Evolutionary conservation across 2,329 filamentous ascomycete species (phyloP).

Genomic region (Penicillium griseofulvum): DNA sequence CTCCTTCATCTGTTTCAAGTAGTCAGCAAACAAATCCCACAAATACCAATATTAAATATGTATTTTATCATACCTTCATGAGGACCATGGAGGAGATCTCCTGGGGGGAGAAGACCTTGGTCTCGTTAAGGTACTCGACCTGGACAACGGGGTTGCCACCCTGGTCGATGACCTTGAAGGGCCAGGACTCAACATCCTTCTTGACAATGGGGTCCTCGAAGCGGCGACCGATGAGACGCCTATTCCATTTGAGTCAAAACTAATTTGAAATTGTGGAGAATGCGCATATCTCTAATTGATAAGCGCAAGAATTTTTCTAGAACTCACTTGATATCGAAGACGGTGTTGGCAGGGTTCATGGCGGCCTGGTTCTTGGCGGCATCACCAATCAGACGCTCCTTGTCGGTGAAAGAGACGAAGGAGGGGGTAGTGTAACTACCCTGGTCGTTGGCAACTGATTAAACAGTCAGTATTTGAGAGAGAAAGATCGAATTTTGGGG

Average conservation of each 20-base stretch:
- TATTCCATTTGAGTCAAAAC: constrained; percentile 38
- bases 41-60: neutral
- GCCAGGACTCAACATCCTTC: constrained; percentile 99
- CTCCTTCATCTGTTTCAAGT: constrained; percentile 83
- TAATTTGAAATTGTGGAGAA: neutral
- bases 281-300: neutral
- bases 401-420: constrained; percentile 97
- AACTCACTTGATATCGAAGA: constrained; percentile 97
- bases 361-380: constrained; percentile 99
- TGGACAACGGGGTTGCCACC: constrained; percentile 85
- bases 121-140: constrained; percentile 93
- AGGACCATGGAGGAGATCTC: constrained; percentile 99
- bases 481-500: neutral
- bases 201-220: constrained; percentile 95
- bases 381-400: constrained; percentile 99
- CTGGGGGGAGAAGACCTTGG: constrained; percentile 94
- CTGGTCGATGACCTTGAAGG: constrained; percentile 95
- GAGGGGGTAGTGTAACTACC: constrained; percentile 98
- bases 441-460: constrained; percentile 92
- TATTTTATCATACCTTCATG: constrained; percentile 68
- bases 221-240: constrained; percentile 95
- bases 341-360: constrained; percentile 97
- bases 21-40: constrained; percentile 19
- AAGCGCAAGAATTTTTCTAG: neutral
- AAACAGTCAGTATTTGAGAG: constrained; percentile 13